These are phyloP conservation scores for Aspergillus caelatus DNA, from an alignment of 2,329 filamentous ascomycete genomes.

Conservation along the genomic window DNA sequence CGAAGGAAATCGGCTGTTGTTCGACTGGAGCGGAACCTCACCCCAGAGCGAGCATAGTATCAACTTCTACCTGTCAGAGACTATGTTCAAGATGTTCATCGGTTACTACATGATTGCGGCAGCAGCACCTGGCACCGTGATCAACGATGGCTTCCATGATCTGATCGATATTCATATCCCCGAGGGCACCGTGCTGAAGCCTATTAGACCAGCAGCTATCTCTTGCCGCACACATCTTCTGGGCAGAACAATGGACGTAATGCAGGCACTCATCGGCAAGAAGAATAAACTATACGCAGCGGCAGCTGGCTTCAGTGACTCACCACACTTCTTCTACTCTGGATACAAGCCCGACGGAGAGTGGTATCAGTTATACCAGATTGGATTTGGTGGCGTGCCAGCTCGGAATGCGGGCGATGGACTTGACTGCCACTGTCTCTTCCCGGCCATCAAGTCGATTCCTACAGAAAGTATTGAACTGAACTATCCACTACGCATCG, in stretches of 20 bases:
- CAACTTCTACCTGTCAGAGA: constrained; percentile 54
- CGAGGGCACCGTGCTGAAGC: constrained; percentile 49
- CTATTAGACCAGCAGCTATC: constrained; percentile 51
- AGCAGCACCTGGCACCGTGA: constrained; percentile 51
- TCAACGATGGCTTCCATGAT: constrained; percentile 57
- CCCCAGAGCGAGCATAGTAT: constrained; percentile 51
- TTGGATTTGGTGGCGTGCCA: constrained; percentile 54
- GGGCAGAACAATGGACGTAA: constrained; percentile 53
- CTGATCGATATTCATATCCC: constrained; percentile 53
- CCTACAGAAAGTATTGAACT: constrained; percentile 54
- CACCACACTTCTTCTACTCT: constrained; percentile 55
- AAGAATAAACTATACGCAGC: constrained; percentile 50
- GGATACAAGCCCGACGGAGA: constrained; percentile 53
- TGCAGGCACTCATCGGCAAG: constrained; percentile 55
- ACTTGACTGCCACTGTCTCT: constrained; percentile 55
- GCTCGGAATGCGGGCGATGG: constrained; percentile 52
- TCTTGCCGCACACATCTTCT: constrained; percentile 54
- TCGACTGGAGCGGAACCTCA: constrained; percentile 54
- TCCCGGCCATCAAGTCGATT: constrained; percentile 55
- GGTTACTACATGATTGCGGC: constrained; percentile 53
- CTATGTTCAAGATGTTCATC: constrained; percentile 57
- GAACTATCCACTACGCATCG: constrained; percentile 52
- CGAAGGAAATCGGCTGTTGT: constrained; percentile 45
- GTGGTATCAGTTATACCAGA: constrained; percentile 55
- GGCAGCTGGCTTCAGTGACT: constrained; percentile 55